Percentiles rank a stretch among this genome's conserved stretches.
phyloP scores from a whole-genome alignment of 176 grass and related monocot species.

The Cenchrus fungigraminus region DNA sequence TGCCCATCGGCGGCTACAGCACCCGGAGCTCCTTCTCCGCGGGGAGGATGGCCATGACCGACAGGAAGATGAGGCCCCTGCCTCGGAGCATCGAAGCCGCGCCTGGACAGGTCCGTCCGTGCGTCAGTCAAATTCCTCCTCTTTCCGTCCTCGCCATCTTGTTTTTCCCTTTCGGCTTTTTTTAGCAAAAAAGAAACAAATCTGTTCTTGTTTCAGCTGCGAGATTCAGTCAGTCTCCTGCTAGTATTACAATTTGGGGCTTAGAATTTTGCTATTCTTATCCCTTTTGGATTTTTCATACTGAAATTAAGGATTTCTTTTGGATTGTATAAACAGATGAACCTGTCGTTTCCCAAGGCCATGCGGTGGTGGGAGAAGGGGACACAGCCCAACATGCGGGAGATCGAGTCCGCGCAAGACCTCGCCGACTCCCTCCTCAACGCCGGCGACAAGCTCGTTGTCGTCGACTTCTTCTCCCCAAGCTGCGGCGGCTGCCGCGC shows the following conservation, averaged over 20 bases:
- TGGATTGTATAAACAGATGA: slow-evolving; percentile 50
- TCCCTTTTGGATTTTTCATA: background rate
- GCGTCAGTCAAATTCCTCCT: background rate
- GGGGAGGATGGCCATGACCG: slow-evolving; percentile 48
- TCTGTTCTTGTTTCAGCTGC: background rate
- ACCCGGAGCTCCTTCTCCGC: slow-evolving; percentile 45
- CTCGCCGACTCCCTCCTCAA: slow-evolving; percentile 56
- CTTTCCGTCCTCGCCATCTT: background rate
- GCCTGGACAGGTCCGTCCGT: slow-evolving; percentile 41
- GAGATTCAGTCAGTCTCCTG: background rate
- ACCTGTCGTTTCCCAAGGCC: slow-evolving; percentile 56
- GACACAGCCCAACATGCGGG: slow-evolving; percentile 59
- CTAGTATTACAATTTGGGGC: background rate
- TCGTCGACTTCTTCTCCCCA: slow-evolving; percentile 79
- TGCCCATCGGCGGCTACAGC: slow-evolving; percentile 22
- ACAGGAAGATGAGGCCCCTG: slow-evolving; percentile 35
- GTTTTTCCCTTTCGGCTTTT: background rate
- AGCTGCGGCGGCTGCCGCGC: slow-evolving; percentile 73
- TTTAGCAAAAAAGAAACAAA: background rate
- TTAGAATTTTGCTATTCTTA: no score
- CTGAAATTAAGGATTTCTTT: background rate
- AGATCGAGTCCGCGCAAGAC: slow-evolving; percentile 64
- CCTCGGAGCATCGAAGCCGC: slow-evolving; percentile 38
- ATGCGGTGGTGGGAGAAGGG: slow-evolving; percentile 70
- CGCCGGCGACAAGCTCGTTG: slow-evolving; percentile 64